phyloP scores from a whole-genome alignment of 2,329 filamentous ascomycete genomes.

The Basipetospora chlamydospora region DNA sequence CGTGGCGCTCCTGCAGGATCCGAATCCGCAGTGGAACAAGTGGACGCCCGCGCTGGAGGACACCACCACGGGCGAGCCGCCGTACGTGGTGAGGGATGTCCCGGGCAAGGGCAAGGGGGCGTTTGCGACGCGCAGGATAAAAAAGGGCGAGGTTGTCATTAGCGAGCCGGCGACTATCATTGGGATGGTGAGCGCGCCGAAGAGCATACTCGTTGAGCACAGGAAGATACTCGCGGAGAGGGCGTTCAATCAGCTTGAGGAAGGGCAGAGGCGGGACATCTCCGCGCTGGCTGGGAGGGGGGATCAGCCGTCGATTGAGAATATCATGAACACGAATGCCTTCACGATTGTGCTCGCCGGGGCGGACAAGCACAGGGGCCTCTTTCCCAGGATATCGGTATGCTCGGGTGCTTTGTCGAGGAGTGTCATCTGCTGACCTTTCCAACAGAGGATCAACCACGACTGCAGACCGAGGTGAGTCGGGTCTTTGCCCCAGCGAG shows the following conservation, averaged over 20 bases:
- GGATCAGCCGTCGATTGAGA: slow-evolving; percentile 12
- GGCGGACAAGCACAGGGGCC: slow-evolving; percentile 8
- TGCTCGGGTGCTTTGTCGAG: slow-evolving; percentile 4
- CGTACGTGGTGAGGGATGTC: slow-evolving; percentile 15
- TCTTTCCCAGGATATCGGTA: slow-evolving; percentile 14
- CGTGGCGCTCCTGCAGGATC: not conserved
- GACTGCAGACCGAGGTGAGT: slow-evolving; percentile 16
- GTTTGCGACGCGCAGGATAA: slow-evolving; percentile 18
- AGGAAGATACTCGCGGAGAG: not conserved
- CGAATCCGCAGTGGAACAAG: not conserved
- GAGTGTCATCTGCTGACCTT: too few relatives aligned
- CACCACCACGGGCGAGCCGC: slow-evolving; percentile 1
- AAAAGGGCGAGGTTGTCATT: slow-evolving; percentile 20
- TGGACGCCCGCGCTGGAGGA: not conserved
- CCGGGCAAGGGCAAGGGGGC: slow-evolving; percentile 19
- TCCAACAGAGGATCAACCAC: slow-evolving; percentile 10
- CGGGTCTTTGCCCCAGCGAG: not conserved
- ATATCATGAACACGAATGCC: slow-evolving; percentile 19
- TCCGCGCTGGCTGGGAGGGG: not conserved
- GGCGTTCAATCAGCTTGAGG: not conserved
- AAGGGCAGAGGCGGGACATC: not conserved
- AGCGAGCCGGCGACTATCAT: slow-evolving; percentile 18
- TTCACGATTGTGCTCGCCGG: slow-evolving; percentile 11
- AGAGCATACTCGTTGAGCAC: not conserved
- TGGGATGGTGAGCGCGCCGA: not conserved